A percentile compares a stretch with the other conserved stretches of the same genome.
Evolutionary conservation across 202 grass and related monocot species (phyloP).

Genomic region (Schoenoplectus tabernaemontani): DNA sequence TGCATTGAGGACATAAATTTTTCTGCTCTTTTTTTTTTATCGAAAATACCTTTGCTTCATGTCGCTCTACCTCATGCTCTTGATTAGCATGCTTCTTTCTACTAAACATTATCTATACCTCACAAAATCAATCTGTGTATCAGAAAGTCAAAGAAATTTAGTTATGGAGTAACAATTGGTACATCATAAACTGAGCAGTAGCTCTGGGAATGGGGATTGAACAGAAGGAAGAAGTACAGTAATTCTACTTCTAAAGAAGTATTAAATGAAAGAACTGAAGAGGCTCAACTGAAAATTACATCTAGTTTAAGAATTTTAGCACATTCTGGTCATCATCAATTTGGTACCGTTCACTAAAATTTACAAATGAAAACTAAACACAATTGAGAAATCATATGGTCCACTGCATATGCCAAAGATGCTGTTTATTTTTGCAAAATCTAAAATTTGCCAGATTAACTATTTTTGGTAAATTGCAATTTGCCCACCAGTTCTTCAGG

Average conservation of each 20-base stretch:
- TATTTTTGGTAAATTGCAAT: conserved; percentile 3
- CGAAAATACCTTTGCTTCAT: conserved; percentile 55
- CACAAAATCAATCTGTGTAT: conserved; percentile 2
- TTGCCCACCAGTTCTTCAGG: not conserved
- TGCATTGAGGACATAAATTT: not conserved
- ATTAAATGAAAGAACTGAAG: no score
- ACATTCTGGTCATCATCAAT: not conserved
- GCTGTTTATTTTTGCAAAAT: not conserved
- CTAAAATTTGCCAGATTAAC: conserved; percentile 9
- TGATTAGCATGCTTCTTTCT: conserved; percentile 50
- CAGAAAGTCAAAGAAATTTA: not conserved
- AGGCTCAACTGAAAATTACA: not conserved
- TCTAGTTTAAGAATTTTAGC: not conserved
- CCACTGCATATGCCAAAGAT: not conserved
- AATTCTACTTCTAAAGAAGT: not conserved
- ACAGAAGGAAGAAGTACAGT: not conserved
- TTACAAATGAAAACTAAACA: not conserved
- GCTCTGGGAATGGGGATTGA: not conserved
- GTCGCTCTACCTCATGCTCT: conserved; percentile 31
- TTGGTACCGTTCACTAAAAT: not conserved
- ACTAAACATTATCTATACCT: conserved; percentile 57
- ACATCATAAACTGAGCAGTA: not conserved
- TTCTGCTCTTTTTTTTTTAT: not conserved
- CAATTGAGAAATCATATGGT: not conserved
- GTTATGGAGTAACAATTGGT: not conserved